These are phyloP conservation scores for Fagopyrum esculentum DNA, from an alignment of 148 eudicot genomes.

Conservation along the genomic window DNA sequence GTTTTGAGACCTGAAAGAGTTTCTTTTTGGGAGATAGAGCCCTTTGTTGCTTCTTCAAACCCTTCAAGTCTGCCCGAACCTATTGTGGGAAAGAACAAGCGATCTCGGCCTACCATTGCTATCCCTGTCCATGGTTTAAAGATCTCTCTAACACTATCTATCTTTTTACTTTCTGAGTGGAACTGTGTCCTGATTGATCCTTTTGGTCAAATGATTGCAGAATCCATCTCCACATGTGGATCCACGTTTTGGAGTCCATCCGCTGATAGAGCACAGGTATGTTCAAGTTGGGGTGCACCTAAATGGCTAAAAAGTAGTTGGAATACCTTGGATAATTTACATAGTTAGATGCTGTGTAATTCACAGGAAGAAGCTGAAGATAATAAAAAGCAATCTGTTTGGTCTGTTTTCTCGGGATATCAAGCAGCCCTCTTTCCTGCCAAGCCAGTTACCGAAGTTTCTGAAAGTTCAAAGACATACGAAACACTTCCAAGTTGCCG, in stretches of 20 bases:
- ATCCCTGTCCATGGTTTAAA: constrained; percentile 20
- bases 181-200: neutral
- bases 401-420: constrained; percentile 10
- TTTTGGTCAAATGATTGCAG: neutral
- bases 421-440: constrained; percentile 5
- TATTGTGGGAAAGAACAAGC: constrained; percentile 45
- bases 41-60: constrained; percentile 50
- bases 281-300: neutral
- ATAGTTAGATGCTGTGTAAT: neutral
- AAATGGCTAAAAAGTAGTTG: neutral
- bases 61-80: constrained; percentile 40
- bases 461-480: neutral
- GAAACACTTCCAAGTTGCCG: constrained; percentile 1
- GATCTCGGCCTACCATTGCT: constrained; percentile 51
- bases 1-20: constrained; percentile 79
- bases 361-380: constrained; percentile 10
- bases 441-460: neutral
- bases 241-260: constrained; percentile 1
- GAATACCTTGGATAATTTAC: neutral
- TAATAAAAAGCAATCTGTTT: constrained; percentile 6
- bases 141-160: neutral
- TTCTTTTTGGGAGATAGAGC: constrained; percentile 96
- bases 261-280: neutral
- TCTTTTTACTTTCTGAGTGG: neutral
- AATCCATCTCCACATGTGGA: constrained; percentile 3